These are phyloP conservation scores for Solanum paucissectum DNA, from an alignment of 257 asterid species.

Conservation along the genomic window DNA sequence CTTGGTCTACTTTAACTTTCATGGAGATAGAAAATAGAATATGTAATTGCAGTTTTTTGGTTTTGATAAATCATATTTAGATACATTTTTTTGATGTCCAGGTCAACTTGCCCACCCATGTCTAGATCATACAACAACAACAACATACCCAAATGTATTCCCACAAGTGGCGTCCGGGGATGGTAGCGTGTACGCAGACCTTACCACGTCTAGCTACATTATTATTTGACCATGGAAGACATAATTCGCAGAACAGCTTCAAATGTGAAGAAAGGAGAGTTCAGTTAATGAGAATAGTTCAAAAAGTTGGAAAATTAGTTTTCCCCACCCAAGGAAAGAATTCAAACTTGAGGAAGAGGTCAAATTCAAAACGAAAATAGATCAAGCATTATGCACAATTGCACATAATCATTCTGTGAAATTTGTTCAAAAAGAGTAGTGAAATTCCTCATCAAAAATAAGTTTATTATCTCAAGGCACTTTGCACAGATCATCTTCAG, in stretches of 20 bases:
- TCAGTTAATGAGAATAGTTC: not conserved
- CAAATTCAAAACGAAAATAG: not conserved
- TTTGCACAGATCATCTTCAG: not conserved
- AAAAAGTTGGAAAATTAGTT: not conserved
- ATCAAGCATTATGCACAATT: not conserved
- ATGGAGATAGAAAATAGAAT: not conserved
- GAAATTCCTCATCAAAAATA: not conserved
- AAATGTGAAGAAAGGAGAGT: not conserved
- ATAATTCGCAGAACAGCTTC: not conserved
- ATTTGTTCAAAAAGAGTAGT: not conserved
- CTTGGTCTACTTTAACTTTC: not conserved
- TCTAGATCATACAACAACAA: not conserved
- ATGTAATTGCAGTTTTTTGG: not conserved
- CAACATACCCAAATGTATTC: not conserved
- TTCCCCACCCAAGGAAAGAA: not conserved
- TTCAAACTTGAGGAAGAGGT: not conserved
- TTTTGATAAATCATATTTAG: not conserved
- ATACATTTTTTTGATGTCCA: not conserved
- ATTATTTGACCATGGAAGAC: not conserved
- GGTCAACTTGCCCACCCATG: not conserved
- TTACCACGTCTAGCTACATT: not conserved
- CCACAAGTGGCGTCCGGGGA: not conserved
- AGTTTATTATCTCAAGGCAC: not conserved
- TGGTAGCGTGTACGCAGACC: not conserved
- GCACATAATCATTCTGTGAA: not conserved